Conservation (phyloP, 441 rosid species). For the Euphorbia schlechtendalii region DNA sequence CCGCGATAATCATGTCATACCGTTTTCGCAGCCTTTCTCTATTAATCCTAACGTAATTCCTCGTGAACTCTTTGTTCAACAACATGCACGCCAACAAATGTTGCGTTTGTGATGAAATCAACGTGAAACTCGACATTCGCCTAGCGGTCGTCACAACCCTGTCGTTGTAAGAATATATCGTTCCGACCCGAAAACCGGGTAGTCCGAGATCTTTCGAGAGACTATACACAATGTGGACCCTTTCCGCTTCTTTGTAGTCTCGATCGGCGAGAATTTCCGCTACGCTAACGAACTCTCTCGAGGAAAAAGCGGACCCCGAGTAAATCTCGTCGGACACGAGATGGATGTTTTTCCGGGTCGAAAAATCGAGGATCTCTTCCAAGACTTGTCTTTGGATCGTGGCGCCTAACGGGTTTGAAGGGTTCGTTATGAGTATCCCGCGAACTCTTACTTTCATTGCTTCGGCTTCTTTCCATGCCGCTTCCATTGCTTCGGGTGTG, state of each 20-base stretch:
- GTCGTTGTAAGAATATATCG: constrained; percentile 82
- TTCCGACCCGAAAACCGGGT: too few species aligned
- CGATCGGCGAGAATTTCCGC: constrained; percentile 57
- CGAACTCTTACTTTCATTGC: constrained; percentile 50
- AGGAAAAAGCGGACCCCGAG: constrained; percentile 74
- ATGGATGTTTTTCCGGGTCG: constrained; percentile 62
- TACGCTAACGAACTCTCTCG: constrained; percentile 65
- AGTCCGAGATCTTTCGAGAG: constrained; percentile 95
- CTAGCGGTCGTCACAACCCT: constrained; percentile 75
- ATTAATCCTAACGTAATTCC: constrained; percentile 53
- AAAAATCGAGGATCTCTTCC: constrained; percentile 65
- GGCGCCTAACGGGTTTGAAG: constrained; percentile 83
- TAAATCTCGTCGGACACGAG: constrained; percentile 86
- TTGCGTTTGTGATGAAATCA: constrained; percentile 91
- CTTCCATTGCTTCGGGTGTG: constrained; percentile 62
- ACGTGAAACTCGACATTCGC: constrained; percentile 91
- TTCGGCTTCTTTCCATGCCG: constrained; percentile 50
- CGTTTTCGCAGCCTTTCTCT: constrained; percentile 60
- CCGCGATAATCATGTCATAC: constrained; percentile 58
- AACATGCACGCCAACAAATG: constrained; percentile 75
- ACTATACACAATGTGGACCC: constrained; percentile 90
- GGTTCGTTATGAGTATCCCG: constrained; percentile 82
- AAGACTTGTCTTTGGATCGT: constrained; percentile 53
- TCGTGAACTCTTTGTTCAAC: constrained; percentile 48
- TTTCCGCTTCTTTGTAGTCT: constrained; percentile 39